Base-by-base conservation (phyloP, 495 filamentous ascomycete species). In the Parmelia sp. region DNA sequence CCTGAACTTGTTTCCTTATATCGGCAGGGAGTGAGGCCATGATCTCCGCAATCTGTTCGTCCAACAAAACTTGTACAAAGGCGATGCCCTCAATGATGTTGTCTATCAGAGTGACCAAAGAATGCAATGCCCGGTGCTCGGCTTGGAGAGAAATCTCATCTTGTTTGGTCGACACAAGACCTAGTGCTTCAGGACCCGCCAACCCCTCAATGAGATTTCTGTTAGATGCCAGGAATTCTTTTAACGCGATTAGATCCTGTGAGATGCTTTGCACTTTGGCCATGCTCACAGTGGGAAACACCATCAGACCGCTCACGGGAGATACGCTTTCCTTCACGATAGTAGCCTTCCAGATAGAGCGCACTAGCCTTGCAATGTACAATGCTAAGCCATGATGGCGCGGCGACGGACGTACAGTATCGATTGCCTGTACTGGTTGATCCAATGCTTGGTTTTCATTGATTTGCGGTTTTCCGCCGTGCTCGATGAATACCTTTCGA, bases 21-120 rank as follows among this genome's bases (percentile, higher is more conserved):
- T 80, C 75, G 4, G 85, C 87, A 27, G 90, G 82, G n/a, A 97
- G 79, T 7, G 88, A 83, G n/a, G 84, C 74, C 53, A 91, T 87
- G 65, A 97, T 96, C 67, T 97, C 92, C 56, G 91, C 86, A 14
- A 96, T 86, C 4, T 88, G 83, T 77, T 97, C 92, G 61, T 97
- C 92, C 62, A 97, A 96, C 0, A 99, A 79, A 65, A 96, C 93
- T 39, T 90, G 79, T 12, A 96, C 90, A 65, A 99, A 99, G 0
- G 91, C 91, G 60, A 99, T 96, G 14, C 95, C 94, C 71, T 99
- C 95, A 35, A 96, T 90, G 42, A 96, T 89, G 72, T 88, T 89
- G 29, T 83, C 84, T 69, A 96, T 88, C 17, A 97, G 76, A 53
- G 88, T 83, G 53, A 92, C 84, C 35, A 97, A 80, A 1, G 91